A percentile compares a stretch with the other conserved stretches of the same genome.
phyloP scores from a whole-genome alignment of 495 filamentous ascomycete genomes.

The Tuber umbilicatum region DNA sequence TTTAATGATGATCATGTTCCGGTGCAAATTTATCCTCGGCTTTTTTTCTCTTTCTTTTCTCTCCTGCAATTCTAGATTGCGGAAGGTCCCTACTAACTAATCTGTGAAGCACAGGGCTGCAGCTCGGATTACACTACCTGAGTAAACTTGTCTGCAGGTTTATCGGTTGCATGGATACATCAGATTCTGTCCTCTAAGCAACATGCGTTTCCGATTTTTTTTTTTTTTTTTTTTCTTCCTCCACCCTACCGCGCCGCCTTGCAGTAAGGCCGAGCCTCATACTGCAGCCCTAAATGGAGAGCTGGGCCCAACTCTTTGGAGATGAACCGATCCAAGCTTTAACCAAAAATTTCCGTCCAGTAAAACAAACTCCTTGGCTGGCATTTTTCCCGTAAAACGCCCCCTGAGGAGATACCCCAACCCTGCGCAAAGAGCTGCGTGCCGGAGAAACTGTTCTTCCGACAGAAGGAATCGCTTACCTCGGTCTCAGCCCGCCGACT shows the following conservation, averaged over 20 bases:
- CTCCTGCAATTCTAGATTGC: background rate
- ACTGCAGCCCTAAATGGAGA: background rate
- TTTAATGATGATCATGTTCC: background rate
- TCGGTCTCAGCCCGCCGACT: background rate
- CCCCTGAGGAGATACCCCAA: background rate
- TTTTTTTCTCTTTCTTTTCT: background rate
- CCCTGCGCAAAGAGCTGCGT: background rate
- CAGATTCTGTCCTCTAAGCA: conserved; percentile 2
- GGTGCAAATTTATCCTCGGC: background rate
- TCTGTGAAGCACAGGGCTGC: background rate
- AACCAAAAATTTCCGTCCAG: background rate
- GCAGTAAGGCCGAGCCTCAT: background rate
- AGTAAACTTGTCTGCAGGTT: background rate
- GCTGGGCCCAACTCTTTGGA: background rate
- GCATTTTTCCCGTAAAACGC: background rate
- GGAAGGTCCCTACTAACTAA: background rate
- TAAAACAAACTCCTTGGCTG: background rate
- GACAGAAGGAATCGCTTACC: background rate
- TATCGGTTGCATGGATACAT: background rate
- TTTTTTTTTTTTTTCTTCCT: background rate
- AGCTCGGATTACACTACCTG: background rate
- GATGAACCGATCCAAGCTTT: background rate
- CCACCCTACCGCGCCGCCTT: background rate
- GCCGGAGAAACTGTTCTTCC: background rate
- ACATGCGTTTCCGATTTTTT: background rate